These are phyloP conservation scores for Strigomonas oncopelti DNA, from an alignment of 208 protist species.

Conservation along the genomic window DNA sequence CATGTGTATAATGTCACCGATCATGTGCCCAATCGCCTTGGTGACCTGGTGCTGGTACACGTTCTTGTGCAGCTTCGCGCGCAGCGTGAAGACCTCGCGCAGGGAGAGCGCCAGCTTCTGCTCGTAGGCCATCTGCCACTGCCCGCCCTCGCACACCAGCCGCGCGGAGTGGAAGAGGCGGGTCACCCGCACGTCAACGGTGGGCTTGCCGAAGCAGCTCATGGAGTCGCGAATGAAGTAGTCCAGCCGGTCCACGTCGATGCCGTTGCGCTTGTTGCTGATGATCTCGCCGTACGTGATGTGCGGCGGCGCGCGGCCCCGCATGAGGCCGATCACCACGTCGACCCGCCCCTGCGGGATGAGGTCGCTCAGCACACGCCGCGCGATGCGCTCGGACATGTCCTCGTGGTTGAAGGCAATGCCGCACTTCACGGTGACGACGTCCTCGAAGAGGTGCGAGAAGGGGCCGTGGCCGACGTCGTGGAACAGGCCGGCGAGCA, in stretches of 20 bases:
- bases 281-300: slow-evolving; percentile 75
- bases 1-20: slow-evolving; percentile 83
- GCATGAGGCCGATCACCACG: slow-evolving; percentile 67
- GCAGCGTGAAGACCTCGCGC: slow-evolving; percentile 93
- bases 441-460: slow-evolving; percentile 95
- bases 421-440: slow-evolving; percentile 58
- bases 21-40: slow-evolving; percentile 94
- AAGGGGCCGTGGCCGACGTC: slow-evolving; percentile 97
- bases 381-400: slow-evolving; percentile 78
- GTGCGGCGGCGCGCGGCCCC: slow-evolving; percentile 24
- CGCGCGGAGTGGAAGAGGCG: slow-evolving; percentile 80
- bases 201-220: slow-evolving; percentile 86
- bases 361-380: slow-evolving; percentile 39
- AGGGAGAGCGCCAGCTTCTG: slow-evolving; percentile 81
- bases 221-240: slow-evolving; percentile 95
- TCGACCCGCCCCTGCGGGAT: slow-evolving; percentile 48
- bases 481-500: slow-evolving; percentile 93
- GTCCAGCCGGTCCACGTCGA: slow-evolving; percentile 97
- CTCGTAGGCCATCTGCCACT: slow-evolving; percentile 85
- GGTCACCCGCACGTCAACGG: slow-evolving; percentile 79
- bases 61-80: slow-evolving; percentile 94
- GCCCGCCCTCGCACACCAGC: slow-evolving; percentile 73
- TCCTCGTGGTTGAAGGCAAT: slow-evolving; percentile 79
- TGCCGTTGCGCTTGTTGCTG: slow-evolving; percentile 89
- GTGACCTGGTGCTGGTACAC: slow-evolving; percentile 95